Evolutionary conservation across 176 grass and related monocot genomes (phyloP).

Genomic region (Secale cereale): DNA sequence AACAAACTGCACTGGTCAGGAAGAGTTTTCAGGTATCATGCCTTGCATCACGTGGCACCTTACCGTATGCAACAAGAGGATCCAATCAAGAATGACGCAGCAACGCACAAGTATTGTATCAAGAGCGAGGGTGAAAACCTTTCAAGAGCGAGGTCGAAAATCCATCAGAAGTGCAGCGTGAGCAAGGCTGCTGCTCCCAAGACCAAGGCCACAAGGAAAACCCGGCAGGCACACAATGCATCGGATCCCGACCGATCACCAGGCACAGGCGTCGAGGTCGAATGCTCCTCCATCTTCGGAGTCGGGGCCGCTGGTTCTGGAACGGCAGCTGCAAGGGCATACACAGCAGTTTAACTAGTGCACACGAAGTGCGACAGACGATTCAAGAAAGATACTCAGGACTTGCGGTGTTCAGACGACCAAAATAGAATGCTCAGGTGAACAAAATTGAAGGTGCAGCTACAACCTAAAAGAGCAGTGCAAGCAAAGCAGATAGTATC

Average conservation of each 20-base stretch:
- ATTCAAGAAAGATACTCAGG: neutral
- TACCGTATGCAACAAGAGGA: neutral
- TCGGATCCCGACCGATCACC: neutral
- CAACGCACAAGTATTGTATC: neutral
- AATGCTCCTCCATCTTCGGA: neutral
- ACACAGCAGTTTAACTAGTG: neutral
- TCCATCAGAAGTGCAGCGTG: neutral
- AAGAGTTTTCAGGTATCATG: neutral
- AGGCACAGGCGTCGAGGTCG: neutral
- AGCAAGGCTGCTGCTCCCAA: conserved; percentile 6
- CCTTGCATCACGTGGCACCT: neutral
- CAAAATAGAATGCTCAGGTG: neutral
- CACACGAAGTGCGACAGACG: neutral
- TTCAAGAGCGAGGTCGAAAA: neutral
- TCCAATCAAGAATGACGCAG: neutral
- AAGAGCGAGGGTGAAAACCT: too few species aligned
- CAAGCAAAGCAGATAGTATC: neutral
- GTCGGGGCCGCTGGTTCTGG: neutral
- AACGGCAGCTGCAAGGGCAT: conserved; percentile 15
- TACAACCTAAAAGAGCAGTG: neutral
- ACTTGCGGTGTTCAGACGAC: neutral
- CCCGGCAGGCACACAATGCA: neutral
- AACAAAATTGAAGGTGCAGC: neutral
- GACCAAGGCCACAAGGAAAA: neutral
- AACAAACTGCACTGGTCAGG: neutral